A percentile compares a stretch with the other conserved stretches of the same genome.
These are phyloP conservation scores for Kentomonas sorsogonicus DNA, from an alignment of 208 protist species.

Conservation along the genomic window DNA sequence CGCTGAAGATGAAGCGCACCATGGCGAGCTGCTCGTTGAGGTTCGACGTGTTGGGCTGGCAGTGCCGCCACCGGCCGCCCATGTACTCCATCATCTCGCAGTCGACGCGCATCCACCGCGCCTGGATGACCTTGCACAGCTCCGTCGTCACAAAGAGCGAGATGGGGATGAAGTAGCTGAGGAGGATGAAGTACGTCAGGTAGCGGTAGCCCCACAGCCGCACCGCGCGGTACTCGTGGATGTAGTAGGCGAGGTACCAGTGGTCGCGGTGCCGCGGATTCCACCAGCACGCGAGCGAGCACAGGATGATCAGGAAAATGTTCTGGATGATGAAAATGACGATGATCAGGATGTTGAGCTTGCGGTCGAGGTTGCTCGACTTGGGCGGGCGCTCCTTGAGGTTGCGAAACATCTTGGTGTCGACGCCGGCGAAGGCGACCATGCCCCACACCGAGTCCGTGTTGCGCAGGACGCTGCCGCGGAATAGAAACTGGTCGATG, in stretches of 20 bases:
- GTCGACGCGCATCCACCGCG: slow-evolving; percentile 83
- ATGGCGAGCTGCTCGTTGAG: slow-evolving; percentile 90
- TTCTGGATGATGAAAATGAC: slow-evolving; percentile 72
- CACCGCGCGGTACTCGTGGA: slow-evolving; percentile 28
- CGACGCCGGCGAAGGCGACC: slow-evolving; percentile 87
- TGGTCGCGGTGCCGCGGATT: slow-evolving; percentile 36
- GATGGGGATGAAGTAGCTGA: slow-evolving; percentile 89
- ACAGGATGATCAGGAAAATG: slow-evolving; percentile 60
- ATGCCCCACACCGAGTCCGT: slow-evolving; percentile 91
- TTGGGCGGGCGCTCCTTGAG: slow-evolving; percentile 80
- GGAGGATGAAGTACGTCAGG: slow-evolving; percentile 88
- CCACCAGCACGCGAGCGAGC: slow-evolving; percentile 59
- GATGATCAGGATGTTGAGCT: slow-evolving; percentile 82
- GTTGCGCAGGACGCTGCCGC: slow-evolving; percentile 87
- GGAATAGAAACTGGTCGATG: slow-evolving; percentile 86
- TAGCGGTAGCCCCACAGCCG: slow-evolving; percentile 66
- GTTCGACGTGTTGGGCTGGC: slow-evolving; percentile 84
- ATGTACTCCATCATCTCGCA: slow-evolving; percentile 81
- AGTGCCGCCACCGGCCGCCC: slow-evolving; percentile 52
- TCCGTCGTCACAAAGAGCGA: slow-evolving; percentile 91
- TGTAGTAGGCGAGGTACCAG: slow-evolving; percentile 67
- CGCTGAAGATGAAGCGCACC: slow-evolving; percentile 88
- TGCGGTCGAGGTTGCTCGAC: slow-evolving; percentile 81
- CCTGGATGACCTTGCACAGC: slow-evolving; percentile 88
- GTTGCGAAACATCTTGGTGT: slow-evolving; percentile 92